phyloP scores from a whole-genome alignment of 2,329 filamentous ascomycete genomes.

The Fusarium sacchari region DNA sequence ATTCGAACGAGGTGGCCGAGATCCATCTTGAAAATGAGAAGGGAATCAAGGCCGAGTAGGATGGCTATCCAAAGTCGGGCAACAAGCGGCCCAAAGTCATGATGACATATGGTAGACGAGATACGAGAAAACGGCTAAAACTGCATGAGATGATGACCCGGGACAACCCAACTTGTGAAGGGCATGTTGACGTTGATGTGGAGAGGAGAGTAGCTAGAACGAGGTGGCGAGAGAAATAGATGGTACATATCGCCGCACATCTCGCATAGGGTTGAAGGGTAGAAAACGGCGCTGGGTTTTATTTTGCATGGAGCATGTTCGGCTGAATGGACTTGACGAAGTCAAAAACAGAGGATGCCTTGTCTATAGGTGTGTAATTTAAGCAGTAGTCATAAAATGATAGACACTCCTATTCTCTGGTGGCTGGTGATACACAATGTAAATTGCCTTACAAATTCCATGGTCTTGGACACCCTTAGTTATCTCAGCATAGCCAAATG shows the following conservation, averaged over 20 bases:
- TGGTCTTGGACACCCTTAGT: not conserved
- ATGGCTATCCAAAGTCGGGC: constrained; percentile 9
- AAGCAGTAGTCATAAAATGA: constrained; percentile 17
- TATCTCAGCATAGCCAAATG: not conserved
- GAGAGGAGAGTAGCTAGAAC: constrained; percentile 34
- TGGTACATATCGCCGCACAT: constrained; percentile 5
- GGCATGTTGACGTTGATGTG: constrained; percentile 24
- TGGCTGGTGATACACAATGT: not conserved
- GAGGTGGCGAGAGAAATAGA: constrained; percentile 30
- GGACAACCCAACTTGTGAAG: constrained; percentile 14
- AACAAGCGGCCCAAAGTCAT: constrained; percentile 16
- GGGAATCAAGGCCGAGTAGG: constrained; percentile 39
- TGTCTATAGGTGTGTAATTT: constrained; percentile 15
- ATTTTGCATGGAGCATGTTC: constrained; percentile 30
- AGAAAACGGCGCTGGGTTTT: constrained; percentile 31
- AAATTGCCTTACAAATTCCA: not conserved
- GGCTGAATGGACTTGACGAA: constrained; percentile 7
- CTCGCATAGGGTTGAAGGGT: constrained; percentile 15
- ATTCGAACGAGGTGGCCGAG: constrained; percentile 59
- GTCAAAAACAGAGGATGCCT: not conserved
- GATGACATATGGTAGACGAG: constrained; percentile 22
- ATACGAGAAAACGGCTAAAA: constrained; percentile 31
- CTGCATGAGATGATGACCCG: constrained; percentile 21
- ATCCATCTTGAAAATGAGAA: constrained; percentile 59
- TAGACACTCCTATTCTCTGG: constrained; percentile 1